A percentile compares a stretch with the other conserved stretches of the same genome.
Conservation (phyloP, 2,329 filamentous ascomycete genomes). For the Aspergillus fumigatiaffinis region DNA sequence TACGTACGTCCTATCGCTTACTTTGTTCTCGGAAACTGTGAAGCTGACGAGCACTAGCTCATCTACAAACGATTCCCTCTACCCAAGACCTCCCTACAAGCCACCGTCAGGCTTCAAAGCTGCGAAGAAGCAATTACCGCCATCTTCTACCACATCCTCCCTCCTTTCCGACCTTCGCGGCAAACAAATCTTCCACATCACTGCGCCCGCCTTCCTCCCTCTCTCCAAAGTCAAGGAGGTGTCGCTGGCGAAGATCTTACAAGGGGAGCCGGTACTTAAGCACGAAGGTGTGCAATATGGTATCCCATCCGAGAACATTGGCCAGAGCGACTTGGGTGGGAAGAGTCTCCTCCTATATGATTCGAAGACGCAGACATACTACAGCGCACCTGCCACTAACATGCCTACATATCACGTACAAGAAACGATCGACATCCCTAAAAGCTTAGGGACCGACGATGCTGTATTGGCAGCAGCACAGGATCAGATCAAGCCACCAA, state of each 20-base stretch:
- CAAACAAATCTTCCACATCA: constrained; percentile 49
- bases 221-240: constrained; percentile 44
- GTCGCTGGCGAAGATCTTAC: constrained; percentile 37
- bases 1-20: not conserved
- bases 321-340: constrained; percentile 22
- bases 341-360: constrained; percentile 38
- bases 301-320: constrained; percentile 32
- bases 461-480: constrained; percentile 21
- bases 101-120: constrained; percentile 42
- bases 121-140: constrained; percentile 28
- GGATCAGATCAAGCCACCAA: constrained; percentile 31
- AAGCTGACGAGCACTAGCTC: constrained; percentile 3
- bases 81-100: constrained; percentile 36
- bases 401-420: constrained; percentile 35
- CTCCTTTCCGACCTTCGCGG: constrained; percentile 37
- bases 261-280: constrained; percentile 39
- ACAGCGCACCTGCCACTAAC: constrained; percentile 19
- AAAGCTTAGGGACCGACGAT: constrained; percentile 20
- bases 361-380: constrained; percentile 32
- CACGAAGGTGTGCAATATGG: constrained; percentile 43
- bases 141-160: constrained; percentile 30
- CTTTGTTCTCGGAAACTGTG: not conserved
- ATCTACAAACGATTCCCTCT: constrained; percentile 13
- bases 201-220: constrained; percentile 42
- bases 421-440: constrained; percentile 33